Conservation (phyloP, 805 yeast genomes). For the Henningerozyma blattae region DNA sequence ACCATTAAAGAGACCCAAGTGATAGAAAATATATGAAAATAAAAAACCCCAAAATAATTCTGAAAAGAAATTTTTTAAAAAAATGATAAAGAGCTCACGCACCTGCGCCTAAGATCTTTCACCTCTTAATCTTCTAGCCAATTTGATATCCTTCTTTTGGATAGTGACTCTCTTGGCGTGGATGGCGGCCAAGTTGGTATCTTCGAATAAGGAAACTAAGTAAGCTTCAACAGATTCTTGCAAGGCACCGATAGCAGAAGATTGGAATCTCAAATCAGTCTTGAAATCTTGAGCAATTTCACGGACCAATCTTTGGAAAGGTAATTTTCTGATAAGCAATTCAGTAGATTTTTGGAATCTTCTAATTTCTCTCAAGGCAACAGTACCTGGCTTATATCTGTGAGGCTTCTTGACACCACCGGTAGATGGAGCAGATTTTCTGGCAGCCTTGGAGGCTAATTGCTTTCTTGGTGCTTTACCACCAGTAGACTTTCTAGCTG, state of each 20-base stretch:
- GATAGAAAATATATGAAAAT: not conserved
- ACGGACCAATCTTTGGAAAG: conserved; percentile 93
- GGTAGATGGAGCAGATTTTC: conserved; percentile 84
- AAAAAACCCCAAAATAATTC: not conserved
- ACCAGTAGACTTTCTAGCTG: conserved; percentile 91
- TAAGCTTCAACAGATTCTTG: conserved; percentile 99
- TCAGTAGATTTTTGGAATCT: conserved; percentile 95
- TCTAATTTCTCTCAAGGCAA: conserved; percentile 92
- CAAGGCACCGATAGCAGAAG: conserved; percentile 92
- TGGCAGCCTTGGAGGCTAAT: conserved; percentile 83
- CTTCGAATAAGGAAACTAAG: conserved; percentile 91
- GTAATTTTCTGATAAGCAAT: conserved; percentile 85
- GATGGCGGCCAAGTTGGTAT: conserved; percentile 94
- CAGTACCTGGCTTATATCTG: conserved; percentile 96
- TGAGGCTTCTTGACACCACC: conserved; percentile 92
- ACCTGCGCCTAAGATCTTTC: conserved; percentile 75
- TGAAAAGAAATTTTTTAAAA: not conserved
- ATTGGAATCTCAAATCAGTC: conserved; percentile 90
- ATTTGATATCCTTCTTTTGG: conserved; percentile 95
- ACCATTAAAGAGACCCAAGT: not conserved
- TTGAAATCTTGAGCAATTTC: conserved; percentile 92
- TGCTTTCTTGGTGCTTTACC: conserved; percentile 95
- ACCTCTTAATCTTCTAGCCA: conserved; percentile 97
- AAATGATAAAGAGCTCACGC: conserved; percentile 2
- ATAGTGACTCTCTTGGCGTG: conserved; percentile 99